phyloP scores from a whole-genome alignment of 306 rosid species.

The Aeschynomene evenia region DNA sequence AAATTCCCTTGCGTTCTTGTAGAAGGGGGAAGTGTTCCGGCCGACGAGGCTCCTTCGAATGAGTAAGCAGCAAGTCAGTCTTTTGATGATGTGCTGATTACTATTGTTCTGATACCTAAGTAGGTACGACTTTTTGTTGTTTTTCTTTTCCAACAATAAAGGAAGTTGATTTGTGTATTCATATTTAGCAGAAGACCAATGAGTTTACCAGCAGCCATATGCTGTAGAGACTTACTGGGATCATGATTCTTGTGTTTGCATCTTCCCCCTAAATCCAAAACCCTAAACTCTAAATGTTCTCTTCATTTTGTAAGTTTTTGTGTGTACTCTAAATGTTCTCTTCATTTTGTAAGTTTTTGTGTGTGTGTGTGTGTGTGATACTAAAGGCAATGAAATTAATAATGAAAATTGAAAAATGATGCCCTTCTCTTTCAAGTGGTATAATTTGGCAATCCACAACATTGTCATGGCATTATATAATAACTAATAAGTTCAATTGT shows the following conservation, averaged over 20 bases:
- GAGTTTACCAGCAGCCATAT: conserved; percentile 28
- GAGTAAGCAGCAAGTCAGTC: conserved; percentile 49
- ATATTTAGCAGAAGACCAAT: conserved; percentile 35
- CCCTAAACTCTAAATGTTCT: no score
- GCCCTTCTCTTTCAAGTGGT: no score
- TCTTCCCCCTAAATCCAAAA: no score
- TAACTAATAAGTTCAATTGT: no score
- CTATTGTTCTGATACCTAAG: conserved; percentile 45
- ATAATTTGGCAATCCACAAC: no score
- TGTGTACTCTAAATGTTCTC: no score
- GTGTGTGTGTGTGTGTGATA: no score
- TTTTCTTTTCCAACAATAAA: conserved; percentile 48
- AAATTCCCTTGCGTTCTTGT: conserved; percentile 13
- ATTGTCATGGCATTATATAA: no score
- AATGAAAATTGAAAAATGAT: no score
- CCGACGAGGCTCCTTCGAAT: conserved; percentile 57
- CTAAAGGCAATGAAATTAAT: no score
- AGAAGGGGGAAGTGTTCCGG: conserved; percentile 69
- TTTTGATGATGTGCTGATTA: conserved; percentile 39
- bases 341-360: no score
- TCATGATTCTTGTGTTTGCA: conserved; percentile 10
- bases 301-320: no score
- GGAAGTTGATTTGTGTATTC: conserved; percentile 33
- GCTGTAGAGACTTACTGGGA: conserved; percentile 27
- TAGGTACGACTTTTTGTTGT: conserved; percentile 43